Conservation (phyloP, 1,284 basidiomycete species). For the Ceratobasidium sp. region DNA sequence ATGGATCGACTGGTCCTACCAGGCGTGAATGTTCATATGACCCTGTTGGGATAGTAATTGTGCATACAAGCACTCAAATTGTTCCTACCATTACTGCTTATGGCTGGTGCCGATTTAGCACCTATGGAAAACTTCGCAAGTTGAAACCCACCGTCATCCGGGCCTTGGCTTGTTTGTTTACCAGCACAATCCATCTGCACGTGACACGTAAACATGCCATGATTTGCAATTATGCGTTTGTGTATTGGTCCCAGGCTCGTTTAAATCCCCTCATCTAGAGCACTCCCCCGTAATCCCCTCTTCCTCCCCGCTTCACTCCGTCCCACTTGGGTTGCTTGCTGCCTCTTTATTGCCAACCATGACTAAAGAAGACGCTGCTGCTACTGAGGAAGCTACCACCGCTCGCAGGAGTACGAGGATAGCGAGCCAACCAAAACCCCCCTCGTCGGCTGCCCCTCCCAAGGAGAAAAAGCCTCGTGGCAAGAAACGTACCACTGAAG, state of each 20-base stretch:
- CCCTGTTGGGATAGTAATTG: no score
- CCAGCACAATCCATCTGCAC: constrained; percentile 3
- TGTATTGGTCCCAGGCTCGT: constrained; percentile 42
- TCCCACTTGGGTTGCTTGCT: neutral
- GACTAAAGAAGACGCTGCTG: constrained; percentile 22
- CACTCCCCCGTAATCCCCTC: constrained; percentile 24
- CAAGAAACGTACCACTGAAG: constrained; percentile 50
- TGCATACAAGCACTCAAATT: no score
- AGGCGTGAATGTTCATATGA: constrained; percentile 1
- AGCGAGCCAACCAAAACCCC: constrained; percentile 40
- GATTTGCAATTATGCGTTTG: constrained; percentile 45
- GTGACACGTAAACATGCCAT: constrained; percentile 35
- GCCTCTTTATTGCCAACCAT: neutral
- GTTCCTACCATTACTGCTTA: no score
- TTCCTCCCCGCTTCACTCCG: neutral
- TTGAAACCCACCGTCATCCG: neutral
- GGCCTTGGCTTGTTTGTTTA: constrained; percentile 30
- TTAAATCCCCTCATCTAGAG: constrained; percentile 41
- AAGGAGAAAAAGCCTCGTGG: constrained; percentile 44
- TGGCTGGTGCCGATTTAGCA: neutral
- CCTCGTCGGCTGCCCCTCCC: constrained; percentile 38
- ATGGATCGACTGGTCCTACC: constrained; percentile 39
- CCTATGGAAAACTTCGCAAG: constrained; percentile 1
- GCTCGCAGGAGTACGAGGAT: constrained; percentile 42
- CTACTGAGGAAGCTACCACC: constrained; percentile 28